Percentiles rank a stretch among this genome's conserved stretches.
These are phyloP conservation scores for Globisporangium solare DNA, from an alignment of 352 stramenopile genomes.

Conservation along the genomic window DNA sequence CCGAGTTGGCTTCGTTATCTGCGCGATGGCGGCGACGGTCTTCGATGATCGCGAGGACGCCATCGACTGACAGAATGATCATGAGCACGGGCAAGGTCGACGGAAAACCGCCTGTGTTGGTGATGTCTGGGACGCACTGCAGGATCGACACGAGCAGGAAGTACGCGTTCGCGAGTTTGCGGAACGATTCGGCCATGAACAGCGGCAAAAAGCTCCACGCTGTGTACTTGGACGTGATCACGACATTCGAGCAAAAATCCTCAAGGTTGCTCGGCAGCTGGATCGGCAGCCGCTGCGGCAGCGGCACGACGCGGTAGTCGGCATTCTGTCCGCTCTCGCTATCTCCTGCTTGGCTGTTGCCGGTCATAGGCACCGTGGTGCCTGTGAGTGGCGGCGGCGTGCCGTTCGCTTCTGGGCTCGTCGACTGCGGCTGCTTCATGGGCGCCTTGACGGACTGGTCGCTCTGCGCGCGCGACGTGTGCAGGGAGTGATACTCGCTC, in stretches of 20 bases:
- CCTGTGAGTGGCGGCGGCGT: constrained; percentile 5
- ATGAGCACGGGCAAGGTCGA: constrained; percentile 81
- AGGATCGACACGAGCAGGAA: constrained; percentile 89
- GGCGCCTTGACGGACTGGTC: constrained; percentile 4
- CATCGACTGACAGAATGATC: constrained; percentile 88
- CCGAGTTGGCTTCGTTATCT: constrained; percentile 83
- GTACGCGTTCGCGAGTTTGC: constrained; percentile 90
- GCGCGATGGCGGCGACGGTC: constrained; percentile 72
- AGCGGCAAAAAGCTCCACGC: constrained; percentile 85
- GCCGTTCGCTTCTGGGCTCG: constrained; percentile 8
- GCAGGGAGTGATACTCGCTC: constrained; percentile 22
- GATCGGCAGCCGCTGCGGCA: constrained; percentile 29
- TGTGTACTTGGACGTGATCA: constrained; percentile 92
- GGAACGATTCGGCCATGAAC: constrained; percentile 85
- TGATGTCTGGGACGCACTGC: constrained; percentile 75
- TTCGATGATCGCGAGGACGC: constrained; percentile 81
- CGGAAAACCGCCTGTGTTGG: constrained; percentile 77
- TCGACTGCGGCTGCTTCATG: constrained; percentile 8
- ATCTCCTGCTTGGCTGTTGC: background rate
- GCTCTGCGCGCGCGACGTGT: constrained; percentile 25
- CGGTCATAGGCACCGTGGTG: constrained; percentile 5
- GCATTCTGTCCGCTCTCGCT: constrained; percentile 3
- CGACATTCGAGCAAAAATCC: constrained; percentile 75
- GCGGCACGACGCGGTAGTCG: constrained; percentile 52
- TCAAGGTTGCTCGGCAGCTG: constrained; percentile 14